Evolutionary conservation across 1,284 basidiomycete species (phyloP).

Genomic region (Fomes fomentarius): DNA sequence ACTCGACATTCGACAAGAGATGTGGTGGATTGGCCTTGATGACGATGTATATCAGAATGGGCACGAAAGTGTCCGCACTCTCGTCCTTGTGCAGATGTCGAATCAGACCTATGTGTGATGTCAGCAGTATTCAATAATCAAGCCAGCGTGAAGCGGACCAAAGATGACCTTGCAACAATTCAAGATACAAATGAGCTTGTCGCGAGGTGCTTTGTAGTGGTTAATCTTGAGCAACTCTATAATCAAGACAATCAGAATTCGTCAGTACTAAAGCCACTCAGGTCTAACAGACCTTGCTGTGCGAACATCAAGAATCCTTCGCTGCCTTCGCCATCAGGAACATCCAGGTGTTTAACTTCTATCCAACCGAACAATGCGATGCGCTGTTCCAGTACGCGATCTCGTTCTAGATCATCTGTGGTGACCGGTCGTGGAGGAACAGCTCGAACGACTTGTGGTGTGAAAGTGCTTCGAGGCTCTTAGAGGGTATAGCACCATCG

Average conservation of each 20-base stretch:
- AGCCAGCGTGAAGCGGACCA: conserved; percentile 55
- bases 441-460: conserved; percentile 71
- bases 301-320: conserved; percentile 94
- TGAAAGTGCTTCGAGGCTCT: conserved; percentile 74
- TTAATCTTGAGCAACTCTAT: conserved; percentile 94
- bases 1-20: conserved; percentile 95
- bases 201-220: conserved; percentile 97
- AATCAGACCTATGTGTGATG: conserved; percentile 68
- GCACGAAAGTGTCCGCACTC: conserved; percentile 92
- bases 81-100: conserved; percentile 82
- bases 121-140: conserved; percentile 8
- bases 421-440: conserved; percentile 81
- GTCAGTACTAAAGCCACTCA: not conserved
- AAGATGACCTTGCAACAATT: conserved; percentile 99
- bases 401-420: conserved; percentile 94
- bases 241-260: not conserved
- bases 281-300: conserved; percentile 69
- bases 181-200: conserved; percentile 97
- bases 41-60: conserved; percentile 93
- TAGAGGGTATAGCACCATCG: not conserved
- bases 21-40: conserved; percentile 93
- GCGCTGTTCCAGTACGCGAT: conserved; percentile 89
- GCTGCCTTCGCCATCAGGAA: conserved; percentile 67
- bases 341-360: conserved; percentile 86
- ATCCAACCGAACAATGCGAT: conserved; percentile 93